A percentile compares a stretch with the other conserved stretches of the same genome.
Evolutionary conservation across 257 asterid species (phyloP).

Genomic region (Solanum paucissectum): DNA sequence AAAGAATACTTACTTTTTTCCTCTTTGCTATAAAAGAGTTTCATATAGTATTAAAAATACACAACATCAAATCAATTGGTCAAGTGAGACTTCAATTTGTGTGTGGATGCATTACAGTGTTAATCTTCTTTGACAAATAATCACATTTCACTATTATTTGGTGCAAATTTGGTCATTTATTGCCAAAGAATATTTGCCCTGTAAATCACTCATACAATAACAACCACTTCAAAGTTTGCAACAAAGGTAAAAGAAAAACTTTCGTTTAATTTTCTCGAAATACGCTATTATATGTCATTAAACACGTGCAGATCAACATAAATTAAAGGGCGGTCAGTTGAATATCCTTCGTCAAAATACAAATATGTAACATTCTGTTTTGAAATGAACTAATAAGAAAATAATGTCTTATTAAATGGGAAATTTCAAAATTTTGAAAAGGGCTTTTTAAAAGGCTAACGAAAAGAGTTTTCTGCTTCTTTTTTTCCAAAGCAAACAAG

Average conservation of each 20-base stretch:
- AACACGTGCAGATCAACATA: not conserved
- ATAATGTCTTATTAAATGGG: too few relatives aligned
- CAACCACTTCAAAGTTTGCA: too few relatives aligned
- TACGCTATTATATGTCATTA: not conserved
- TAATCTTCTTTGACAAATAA: not conserved
- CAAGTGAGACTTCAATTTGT: not conserved
- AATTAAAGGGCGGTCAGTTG: not conserved
- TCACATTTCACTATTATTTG: not conserved
- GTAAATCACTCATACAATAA: not conserved
- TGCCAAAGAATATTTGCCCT: conserved; percentile 8
- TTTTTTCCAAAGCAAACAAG: too few relatives aligned
- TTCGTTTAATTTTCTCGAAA: too few relatives aligned
- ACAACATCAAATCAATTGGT: not conserved
- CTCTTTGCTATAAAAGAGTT: not conserved
- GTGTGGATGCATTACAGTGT: conserved; percentile 4
- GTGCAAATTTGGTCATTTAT: not conserved
- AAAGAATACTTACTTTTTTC: not conserved
- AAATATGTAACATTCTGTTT: too few relatives aligned
- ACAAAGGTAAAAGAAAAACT: too few relatives aligned
- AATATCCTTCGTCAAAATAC: too few relatives aligned
- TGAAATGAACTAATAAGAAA: too few relatives aligned
- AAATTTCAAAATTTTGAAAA: too few relatives aligned
- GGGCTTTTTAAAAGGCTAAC: too few relatives aligned
- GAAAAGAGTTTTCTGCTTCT: too few relatives aligned
- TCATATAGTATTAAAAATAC: not conserved